Conservation (phyloP, 2,329 filamentous ascomycete genomes). For the Aureobasidium lini region DNA sequence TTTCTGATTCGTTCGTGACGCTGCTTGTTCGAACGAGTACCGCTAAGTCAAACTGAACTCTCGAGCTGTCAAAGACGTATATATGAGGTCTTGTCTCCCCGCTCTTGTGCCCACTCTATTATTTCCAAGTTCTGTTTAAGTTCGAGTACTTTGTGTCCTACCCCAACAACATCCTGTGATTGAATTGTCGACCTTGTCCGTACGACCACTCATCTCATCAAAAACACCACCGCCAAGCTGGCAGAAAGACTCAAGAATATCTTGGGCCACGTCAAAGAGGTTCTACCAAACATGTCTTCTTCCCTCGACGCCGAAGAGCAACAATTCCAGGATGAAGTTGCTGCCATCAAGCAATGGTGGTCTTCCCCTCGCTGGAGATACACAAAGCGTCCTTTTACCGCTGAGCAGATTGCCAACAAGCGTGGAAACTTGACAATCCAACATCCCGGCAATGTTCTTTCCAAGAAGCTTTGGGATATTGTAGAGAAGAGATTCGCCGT, state of each 20-base stretch:
- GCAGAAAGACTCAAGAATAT: slow-evolving; percentile 14
- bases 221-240: slow-evolving; percentile 7
- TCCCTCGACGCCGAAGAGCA: slow-evolving; percentile 58
- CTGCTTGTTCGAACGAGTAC: slow-evolving; percentile 3
- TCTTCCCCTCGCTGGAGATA: slow-evolving; percentile 81
- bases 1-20: not conserved
- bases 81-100: slow-evolving; percentile 9
- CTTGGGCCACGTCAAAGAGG: slow-evolving; percentile 10
- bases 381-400: slow-evolving; percentile 87
- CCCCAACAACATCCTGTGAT: not conserved
- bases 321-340: slow-evolving; percentile 73
- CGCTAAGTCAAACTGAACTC: slow-evolving; percentile 3
- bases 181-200: not conserved
- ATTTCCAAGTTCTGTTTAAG: not conserved
- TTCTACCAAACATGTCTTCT: slow-evolving; percentile 7
- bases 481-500: slow-evolving; percentile 83
- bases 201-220: not conserved
- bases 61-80: not conserved
- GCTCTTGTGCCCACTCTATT: not conserved
- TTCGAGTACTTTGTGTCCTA: not conserved
- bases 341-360: slow-evolving; percentile 92
- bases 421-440: slow-evolving; percentile 83
- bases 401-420: slow-evolving; percentile 95
- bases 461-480: slow-evolving; percentile 92
- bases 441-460: slow-evolving; percentile 80